Evolutionary conservation across 2,329 filamentous ascomycete genomes (phyloP).

Genomic region (Colletotrichum liaoningense): DNA sequence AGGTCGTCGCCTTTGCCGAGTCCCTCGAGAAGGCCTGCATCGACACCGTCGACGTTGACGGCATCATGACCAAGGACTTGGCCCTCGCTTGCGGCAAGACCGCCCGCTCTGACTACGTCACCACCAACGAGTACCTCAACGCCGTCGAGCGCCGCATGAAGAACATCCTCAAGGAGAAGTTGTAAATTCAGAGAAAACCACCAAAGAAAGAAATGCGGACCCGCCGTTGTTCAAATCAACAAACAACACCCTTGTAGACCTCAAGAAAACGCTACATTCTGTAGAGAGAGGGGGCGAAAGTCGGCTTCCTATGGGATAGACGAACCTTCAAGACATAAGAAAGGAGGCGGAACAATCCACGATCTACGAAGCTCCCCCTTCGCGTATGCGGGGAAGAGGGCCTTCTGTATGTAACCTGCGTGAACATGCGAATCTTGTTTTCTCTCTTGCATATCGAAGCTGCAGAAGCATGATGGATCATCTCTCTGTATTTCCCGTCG

Average conservation of each 20-base stretch:
- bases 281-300: background rate
- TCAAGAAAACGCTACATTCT: background rate
- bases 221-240: background rate
- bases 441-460: constrained; percentile 8
- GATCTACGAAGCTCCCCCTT: background rate
- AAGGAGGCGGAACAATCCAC: background rate
- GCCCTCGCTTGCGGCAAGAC: constrained; percentile 95
- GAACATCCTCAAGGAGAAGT: constrained; percentile 80
- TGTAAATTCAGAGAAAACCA: constrained; percentile 57
- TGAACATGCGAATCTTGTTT: constrained; percentile 19
- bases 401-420: constrained; percentile 8
- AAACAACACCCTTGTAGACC: background rate
- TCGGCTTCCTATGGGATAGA: background rate
- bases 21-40: constrained; percentile 92
- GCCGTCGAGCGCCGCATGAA: constrained; percentile 94
- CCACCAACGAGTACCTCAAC: constrained; percentile 89
- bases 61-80: constrained; percentile 99
- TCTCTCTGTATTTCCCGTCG: constrained; percentile 3
- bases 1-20: constrained; percentile 91
- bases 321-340: background rate
- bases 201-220: background rate
- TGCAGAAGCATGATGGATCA: constrained; percentile 8
- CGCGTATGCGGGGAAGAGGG: background rate
- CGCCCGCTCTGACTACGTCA: constrained; percentile 86
- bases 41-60: constrained; percentile 92